A percentile compares a stretch with the other conserved stretches of the same genome.
These are phyloP conservation scores for carrot (Daucus carota) DNA, from an alignment of 129 eudicot genomes.

Conservation along the genomic window DH1_v3.0 NC_030389.2:39988001-39988500, in stretches of 20 bases:
- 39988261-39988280: slow-evolving; percentile 19
- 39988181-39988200: not conserved
- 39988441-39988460: not conserved
- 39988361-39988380: slow-evolving; percentile 36
- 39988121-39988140: not conserved
- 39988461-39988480: not conserved
- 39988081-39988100: not conserved
- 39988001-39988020: too few species aligned
- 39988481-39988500: not conserved
- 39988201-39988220: not conserved
- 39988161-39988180: not conserved
- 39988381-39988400: slow-evolving; percentile 15
- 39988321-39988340: too few species aligned
- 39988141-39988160: slow-evolving; percentile 6
- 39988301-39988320: slow-evolving; percentile 22
- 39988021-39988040: too few species aligned
- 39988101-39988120: not conserved
- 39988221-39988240: slow-evolving; percentile 21
- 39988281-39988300: slow-evolving; percentile 23
- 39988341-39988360: slow-evolving; percentile 22
- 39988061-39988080: too few species aligned
- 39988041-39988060: too few species aligned
- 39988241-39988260: not conserved
- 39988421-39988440: slow-evolving; percentile 1
- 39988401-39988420: not conserved